A percentile compares a stretch with the other conserved stretches of the same genome.
phyloP scores from a whole-genome alignment of 192 early-diverging fungal genomes.

The Linnemannia elongata region DNA sequence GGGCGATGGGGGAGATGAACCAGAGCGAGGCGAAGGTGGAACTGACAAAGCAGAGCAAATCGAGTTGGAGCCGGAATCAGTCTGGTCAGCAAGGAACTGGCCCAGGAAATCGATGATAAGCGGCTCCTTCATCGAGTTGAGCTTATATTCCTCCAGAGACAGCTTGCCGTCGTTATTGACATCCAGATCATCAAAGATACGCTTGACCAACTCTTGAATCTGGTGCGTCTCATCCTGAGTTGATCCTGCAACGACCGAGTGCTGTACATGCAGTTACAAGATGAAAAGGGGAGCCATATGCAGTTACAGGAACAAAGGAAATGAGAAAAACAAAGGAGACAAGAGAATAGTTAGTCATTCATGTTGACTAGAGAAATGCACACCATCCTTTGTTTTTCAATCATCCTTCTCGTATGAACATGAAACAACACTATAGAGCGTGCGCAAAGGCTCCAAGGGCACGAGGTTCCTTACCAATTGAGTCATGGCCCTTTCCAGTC shows the following conservation, averaged over 20 bases:
- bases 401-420: not conserved
- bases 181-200: constrained; percentile 85
- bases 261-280: constrained; percentile 18
- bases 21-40: constrained; percentile 47
- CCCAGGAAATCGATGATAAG: constrained; percentile 83
- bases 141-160: constrained; percentile 81
- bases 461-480: constrained; percentile 70
- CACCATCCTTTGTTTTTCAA: not conserved
- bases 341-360: constrained; percentile 7
- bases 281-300: not conserved
- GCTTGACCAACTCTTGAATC: constrained; percentile 74
- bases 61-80: constrained; percentile 49
- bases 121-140: constrained; percentile 85
- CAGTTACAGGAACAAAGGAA: constrained; percentile 9
- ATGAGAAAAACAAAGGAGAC: constrained; percentile 9
- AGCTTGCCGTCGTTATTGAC: constrained; percentile 83
- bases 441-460: not conserved
- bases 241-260: constrained; percentile 53
- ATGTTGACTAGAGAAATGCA: not conserved
- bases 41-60: constrained; percentile 54
- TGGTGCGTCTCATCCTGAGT: constrained; percentile 76
- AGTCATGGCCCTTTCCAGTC: constrained; percentile 78
- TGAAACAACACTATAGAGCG: not conserved
- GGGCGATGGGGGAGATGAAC: constrained; percentile 53
- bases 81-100: constrained; percentile 76